Conservation (phyloP, 805 yeast genomes). For the Cyberlindnera meyerae region DNA sequence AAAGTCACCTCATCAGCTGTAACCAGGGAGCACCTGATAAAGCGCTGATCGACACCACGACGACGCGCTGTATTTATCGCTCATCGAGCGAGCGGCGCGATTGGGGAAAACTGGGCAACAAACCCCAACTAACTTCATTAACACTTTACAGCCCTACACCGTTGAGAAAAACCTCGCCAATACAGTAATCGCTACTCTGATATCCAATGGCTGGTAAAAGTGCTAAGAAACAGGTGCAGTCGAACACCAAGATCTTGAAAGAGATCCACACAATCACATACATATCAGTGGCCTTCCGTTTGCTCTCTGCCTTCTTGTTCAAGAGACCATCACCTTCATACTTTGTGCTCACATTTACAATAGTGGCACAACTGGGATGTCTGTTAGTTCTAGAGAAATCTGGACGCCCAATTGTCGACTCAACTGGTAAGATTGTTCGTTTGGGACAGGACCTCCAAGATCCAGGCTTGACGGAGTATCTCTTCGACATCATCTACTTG, state of each 20-base stretch:
- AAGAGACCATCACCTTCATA: constrained; percentile 33
- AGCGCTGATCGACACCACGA: too few relatives aligned
- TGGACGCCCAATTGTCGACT: constrained; percentile 45
- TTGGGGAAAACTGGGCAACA: too few relatives aligned
- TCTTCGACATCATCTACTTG: constrained; percentile 50
- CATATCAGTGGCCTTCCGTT: constrained; percentile 22
- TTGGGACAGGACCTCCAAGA: constrained; percentile 47
- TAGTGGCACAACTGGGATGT: constrained; percentile 31
- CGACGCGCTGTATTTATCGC: too few relatives aligned
- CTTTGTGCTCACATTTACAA: constrained; percentile 26
- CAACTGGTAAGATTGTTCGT: constrained; percentile 32
- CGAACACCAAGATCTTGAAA: constrained; percentile 35
- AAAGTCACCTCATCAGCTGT: too few relatives aligned
- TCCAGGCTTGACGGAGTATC: constrained; percentile 47
- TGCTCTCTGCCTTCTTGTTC: constrained; percentile 28
- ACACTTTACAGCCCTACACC: too few relatives aligned
- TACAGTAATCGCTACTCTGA: too few relatives aligned
- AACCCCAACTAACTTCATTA: too few relatives aligned
- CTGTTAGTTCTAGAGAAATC: constrained; percentile 41
- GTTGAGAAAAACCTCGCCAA: too few relatives aligned
- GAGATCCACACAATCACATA: constrained; percentile 34
- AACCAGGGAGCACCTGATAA: too few relatives aligned
- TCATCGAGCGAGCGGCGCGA: too few relatives aligned
- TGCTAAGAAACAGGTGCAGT: constrained; percentile 45
- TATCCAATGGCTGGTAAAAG: constrained; percentile 58